Conservation (phyloP, 139 green algal species). For the Nannochloris sp. region DNA sequence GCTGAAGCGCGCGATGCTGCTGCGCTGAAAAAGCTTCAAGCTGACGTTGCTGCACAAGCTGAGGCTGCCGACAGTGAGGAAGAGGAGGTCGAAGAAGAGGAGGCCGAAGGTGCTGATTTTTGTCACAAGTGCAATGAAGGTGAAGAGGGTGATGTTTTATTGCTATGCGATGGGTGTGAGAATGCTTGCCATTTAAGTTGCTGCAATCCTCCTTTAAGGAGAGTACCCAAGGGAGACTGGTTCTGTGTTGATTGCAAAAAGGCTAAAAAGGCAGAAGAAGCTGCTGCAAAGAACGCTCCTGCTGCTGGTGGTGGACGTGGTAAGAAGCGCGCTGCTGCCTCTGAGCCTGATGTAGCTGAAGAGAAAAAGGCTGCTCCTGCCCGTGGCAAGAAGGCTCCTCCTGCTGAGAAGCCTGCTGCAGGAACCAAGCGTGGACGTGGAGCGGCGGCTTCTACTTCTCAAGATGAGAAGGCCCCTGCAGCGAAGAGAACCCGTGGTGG, state of each 20-base stretch:
- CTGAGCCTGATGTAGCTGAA: background rate
- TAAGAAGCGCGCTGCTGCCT: too few species aligned
- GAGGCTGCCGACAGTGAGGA: background rate
- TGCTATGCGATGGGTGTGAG: conserved; percentile 34
- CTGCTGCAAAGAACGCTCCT: too few species aligned
- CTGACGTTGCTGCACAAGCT: background rate
- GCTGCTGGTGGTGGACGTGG: too few species aligned
- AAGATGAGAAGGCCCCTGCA: background rate
- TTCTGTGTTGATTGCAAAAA: conserved; percentile 24
- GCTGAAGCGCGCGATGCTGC: background rate
- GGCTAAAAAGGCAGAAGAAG: conserved; percentile 3
- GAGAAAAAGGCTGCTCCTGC: conserved; percentile 1
- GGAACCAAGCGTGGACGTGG: background rate
- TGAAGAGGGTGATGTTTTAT: conserved; percentile 36
- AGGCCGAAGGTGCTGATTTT: conserved; percentile 19
- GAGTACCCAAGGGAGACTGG: conserved; percentile 33
- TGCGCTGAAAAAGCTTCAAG: background rate
- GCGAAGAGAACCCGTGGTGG: background rate
- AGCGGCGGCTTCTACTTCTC: background rate
- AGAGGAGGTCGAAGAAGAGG: conserved; percentile 5
- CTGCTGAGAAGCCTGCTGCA: background rate
- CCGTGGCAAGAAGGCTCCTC: background rate
- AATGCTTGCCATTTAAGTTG: conserved; percentile 36
- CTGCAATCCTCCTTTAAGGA: conserved; percentile 19
- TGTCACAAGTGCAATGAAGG: conserved; percentile 26